Evolutionary conservation across 345 rosid genomes (phyloP).

Genomic region (Ceriops tagal): DNA sequence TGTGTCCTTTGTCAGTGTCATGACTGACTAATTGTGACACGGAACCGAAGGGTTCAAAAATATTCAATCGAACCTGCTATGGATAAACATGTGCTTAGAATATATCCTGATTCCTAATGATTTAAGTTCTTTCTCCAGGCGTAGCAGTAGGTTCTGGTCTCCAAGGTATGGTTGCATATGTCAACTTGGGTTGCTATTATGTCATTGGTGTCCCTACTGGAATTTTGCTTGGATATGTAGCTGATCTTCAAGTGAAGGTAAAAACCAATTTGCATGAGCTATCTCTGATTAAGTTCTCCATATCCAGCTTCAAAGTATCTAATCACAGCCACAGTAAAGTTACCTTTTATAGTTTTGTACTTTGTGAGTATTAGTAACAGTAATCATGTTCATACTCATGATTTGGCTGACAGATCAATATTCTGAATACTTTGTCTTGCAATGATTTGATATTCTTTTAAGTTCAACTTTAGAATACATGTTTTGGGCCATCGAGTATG

Average conservation of each 20-base stretch:
- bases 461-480: too few relatives aligned
- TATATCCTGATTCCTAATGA: neutral
- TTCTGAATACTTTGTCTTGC: neutral
- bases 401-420: neutral
- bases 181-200: conserved; percentile 1
- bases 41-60: neutral
- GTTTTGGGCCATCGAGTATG: too few relatives aligned
- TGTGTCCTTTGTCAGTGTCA: too few relatives aligned
- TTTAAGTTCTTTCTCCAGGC: neutral
- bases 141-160: neutral
- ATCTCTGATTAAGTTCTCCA: neutral
- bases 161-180: neutral
- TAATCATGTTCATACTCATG: neutral
- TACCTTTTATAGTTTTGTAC: neutral
- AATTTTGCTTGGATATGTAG: conserved; percentile 19
- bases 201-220: conserved; percentile 19
- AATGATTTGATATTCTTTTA: neutral
- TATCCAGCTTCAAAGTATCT: neutral
- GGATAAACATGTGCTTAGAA: neutral
- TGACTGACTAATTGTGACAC: too few relatives aligned
- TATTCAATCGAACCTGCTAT: neutral
- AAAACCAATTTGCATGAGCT: neutral
- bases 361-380: neutral
- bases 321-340: neutral
- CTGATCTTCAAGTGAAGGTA: conserved; percentile 17